These are phyloP conservation scores for Aquilaria yunnanensis DNA, from an alignment of 345 rosid species.

Conservation along the genomic window DNA sequence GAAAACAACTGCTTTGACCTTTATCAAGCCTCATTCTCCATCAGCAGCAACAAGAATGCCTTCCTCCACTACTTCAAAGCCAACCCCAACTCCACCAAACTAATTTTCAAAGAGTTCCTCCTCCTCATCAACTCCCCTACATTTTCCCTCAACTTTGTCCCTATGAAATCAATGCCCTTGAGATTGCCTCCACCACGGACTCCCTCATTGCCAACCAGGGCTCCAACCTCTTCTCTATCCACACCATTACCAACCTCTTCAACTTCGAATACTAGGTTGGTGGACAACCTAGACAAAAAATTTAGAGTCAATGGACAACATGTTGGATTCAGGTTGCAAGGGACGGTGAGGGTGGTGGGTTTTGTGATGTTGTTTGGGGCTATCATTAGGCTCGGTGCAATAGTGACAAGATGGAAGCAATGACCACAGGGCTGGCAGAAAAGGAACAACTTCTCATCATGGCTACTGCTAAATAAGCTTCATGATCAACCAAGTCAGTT, in stretches of 20 bases:
- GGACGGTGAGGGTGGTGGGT: neutral
- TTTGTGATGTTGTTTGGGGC: neutral
- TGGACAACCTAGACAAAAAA: neutral
- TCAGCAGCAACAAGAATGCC: neutral
- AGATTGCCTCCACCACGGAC: slow-evolving; percentile 65
- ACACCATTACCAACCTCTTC: slow-evolving; percentile 28
- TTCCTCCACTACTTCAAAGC: neutral
- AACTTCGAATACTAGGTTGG: slow-evolving; percentile 35
- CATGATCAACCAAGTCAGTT: neutral
- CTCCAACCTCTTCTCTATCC: slow-evolving; percentile 39
- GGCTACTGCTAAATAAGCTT: neutral
- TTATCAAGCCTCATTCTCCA: neutral
- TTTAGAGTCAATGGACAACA: neutral
- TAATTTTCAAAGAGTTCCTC: slow-evolving; percentile 53
- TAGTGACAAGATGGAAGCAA: neutral
- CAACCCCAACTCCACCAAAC: slow-evolving; percentile 20
- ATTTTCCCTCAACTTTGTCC: slow-evolving; percentile 39
- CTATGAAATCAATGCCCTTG: slow-evolving; percentile 61
- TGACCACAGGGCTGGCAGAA: neutral
- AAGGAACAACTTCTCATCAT: neutral
- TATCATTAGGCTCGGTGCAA: neutral
- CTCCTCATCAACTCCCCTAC: slow-evolving; percentile 40
- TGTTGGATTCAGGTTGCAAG: neutral
- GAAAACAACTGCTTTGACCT: neutral
- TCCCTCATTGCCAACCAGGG: slow-evolving; percentile 39